These are phyloP conservation scores for Cryptococcus sp. DNA, from an alignment of 1,284 basidiomycete genomes.

Conservation along the genomic window DNA sequence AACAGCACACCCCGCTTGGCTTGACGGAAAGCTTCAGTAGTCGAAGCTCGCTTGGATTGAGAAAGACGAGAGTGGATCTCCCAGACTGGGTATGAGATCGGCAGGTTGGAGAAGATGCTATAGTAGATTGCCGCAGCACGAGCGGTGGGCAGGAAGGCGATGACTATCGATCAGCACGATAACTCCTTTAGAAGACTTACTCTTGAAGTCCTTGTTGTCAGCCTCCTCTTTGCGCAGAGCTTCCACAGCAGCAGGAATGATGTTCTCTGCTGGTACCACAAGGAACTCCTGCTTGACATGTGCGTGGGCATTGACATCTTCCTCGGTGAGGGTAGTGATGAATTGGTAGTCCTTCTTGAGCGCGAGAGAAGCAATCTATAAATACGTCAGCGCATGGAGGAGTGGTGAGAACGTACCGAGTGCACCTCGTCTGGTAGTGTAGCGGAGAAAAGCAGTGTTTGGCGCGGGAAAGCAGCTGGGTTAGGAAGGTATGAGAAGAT, in stretches of 20 bases:
- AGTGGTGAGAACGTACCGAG: conserved; percentile 25
- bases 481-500: conserved; percentile 50
- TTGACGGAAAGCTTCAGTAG: conserved; percentile 60
- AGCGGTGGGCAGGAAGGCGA: conserved; percentile 71
- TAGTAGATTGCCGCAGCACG: conserved; percentile 62
- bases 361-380: conserved; percentile 57
- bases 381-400: conserved; percentile 1
- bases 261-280: conserved; percentile 55
- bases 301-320: conserved; percentile 67
- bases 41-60: conserved; percentile 54
- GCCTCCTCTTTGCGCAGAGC: conserved; percentile 47
- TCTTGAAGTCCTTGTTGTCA: conserved; percentile 44
- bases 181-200: conserved; percentile 17
- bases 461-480: conserved; percentile 38
- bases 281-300: conserved; percentile 64
- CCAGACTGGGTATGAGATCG: conserved; percentile 35
- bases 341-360: conserved; percentile 61
- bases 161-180: conserved; percentile 49
- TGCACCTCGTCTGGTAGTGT: conserved; percentile 55
- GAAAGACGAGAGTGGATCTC: conserved; percentile 51
- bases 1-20: conserved; percentile 57
- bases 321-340: conserved; percentile 63
- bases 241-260: conserved; percentile 56
- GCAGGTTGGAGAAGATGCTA: conserved; percentile 54
- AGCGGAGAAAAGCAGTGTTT: conserved; percentile 57